Percentiles rank a stretch among this genome's conserved stretches.
Conservation (phyloP, 345 rosid species). For the Dimocarpus longan region DNA sequence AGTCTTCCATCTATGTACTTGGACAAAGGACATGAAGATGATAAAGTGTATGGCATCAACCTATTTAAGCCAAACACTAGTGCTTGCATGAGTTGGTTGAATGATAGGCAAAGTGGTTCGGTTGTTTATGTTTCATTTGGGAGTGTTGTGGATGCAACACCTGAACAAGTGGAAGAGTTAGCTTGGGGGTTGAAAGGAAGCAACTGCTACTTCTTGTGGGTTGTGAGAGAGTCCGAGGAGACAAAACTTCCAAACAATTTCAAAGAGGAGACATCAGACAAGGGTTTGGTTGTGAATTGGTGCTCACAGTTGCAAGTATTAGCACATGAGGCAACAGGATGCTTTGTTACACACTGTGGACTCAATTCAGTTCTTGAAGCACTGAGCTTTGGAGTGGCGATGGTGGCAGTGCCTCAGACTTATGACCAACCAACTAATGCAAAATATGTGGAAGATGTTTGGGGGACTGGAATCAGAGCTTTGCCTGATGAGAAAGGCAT, state of each 20-base stretch:
- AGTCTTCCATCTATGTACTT: conserved; percentile 25
- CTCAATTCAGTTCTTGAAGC: conserved; percentile 47
- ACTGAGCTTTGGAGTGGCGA: conserved; percentile 43
- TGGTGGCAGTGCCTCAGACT: conserved; percentile 48
- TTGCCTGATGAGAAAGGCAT: conserved; percentile 14
- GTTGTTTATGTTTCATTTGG: conserved; percentile 45
- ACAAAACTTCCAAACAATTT: conserved; percentile 31
- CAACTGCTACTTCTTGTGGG: conserved; percentile 34
- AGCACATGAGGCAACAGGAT: conserved; percentile 29
- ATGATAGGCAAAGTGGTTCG: conserved; percentile 22
- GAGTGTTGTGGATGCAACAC: conserved; percentile 20
- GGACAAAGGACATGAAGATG: conserved; percentile 25
- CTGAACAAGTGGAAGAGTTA: conserved; percentile 32
- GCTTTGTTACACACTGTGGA: conserved; percentile 48
- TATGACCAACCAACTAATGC: conserved; percentile 48
- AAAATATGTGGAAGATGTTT: conserved; percentile 42
- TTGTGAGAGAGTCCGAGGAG: conserved; percentile 30
- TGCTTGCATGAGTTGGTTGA: conserved; percentile 33
- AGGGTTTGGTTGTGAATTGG: conserved; percentile 37
- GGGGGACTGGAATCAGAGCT: conserved; percentile 37
- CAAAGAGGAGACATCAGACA: conserved; percentile 6
- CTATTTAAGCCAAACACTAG: conserved; percentile 20
- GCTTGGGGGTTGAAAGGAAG: conserved; percentile 21
- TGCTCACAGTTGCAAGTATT: conserved; percentile 38
- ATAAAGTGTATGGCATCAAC: conserved; percentile 16